phyloP scores from a whole-genome alignment of 2,329 filamentous ascomycete species.

The Alternaria incomplexa region DNA sequence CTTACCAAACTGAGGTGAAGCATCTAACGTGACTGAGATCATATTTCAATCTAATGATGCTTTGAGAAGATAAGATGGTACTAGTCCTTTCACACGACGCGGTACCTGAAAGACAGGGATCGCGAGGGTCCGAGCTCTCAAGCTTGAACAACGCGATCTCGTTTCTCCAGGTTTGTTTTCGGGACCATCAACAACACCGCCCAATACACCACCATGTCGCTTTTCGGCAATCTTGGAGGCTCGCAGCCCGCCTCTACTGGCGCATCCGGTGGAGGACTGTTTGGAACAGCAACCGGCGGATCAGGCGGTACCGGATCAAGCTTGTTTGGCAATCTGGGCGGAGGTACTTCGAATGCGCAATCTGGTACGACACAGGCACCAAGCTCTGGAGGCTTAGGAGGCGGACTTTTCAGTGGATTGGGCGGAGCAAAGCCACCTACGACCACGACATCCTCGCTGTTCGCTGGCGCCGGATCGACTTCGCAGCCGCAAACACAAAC shows the following conservation, averaged over 20 bases:
- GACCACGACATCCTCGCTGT: slow-evolving; percentile 31
- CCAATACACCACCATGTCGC: slow-evolving; percentile 38
- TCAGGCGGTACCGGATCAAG: slow-evolving; percentile 32
- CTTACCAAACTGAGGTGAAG: neutral
- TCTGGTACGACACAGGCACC: slow-evolving; percentile 35
- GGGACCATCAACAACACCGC: slow-evolving; percentile 38
- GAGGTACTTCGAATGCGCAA: slow-evolving; percentile 31
- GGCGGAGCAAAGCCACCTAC: slow-evolving; percentile 46
- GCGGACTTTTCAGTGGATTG: slow-evolving; percentile 42
- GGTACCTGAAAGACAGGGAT: slow-evolving; percentile 22
- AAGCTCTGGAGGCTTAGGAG: slow-evolving; percentile 34
- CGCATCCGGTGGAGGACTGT: slow-evolving; percentile 28
- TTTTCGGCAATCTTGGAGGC: slow-evolving; percentile 41
- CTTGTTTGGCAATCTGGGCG: slow-evolving; percentile 40
- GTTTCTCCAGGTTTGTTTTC: slow-evolving; percentile 30
- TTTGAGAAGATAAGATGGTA: neutral
- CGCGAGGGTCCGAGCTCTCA: slow-evolving; percentile 13
- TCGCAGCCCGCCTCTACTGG: slow-evolving; percentile 38
- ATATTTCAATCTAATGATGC: neutral
- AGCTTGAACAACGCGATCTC: slow-evolving; percentile 33
- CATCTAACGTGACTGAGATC: neutral
- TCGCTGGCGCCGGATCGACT: slow-evolving; percentile 28
- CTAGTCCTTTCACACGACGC: slow-evolving; percentile 4
- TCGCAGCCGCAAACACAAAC: slow-evolving; percentile 36
- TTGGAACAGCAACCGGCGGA: slow-evolving; percentile 31